Evolutionary conservation across 2,329 filamentous ascomycete genomes (phyloP).

Genomic region (Aspergillus sp.): DNA sequence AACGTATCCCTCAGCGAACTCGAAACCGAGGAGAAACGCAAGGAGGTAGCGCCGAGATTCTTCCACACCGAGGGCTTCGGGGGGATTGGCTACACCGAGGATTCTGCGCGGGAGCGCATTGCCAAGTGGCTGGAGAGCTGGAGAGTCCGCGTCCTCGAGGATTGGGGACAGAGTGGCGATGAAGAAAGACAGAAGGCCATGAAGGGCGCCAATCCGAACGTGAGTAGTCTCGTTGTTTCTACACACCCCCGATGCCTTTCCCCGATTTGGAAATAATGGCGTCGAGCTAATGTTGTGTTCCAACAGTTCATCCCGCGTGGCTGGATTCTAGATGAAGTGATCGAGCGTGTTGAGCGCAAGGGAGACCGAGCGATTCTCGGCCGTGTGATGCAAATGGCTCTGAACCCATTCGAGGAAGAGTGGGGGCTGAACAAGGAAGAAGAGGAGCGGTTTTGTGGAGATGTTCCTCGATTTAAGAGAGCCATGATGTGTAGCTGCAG

Average conservation of each 20-base stretch:
- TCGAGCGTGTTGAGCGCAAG: slow-evolving; percentile 80
- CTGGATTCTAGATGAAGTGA: slow-evolving; percentile 93
- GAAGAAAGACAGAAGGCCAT: slow-evolving; percentile 66
- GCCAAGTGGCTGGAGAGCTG: slow-evolving; percentile 80
- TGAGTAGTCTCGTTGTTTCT: slow-evolving; percentile 22
- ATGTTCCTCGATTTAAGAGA: slow-evolving; percentile 74
- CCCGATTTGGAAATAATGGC: not conserved
- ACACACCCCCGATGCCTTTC: not conserved
- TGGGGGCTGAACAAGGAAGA: slow-evolving; percentile 63
- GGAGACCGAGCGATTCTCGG: slow-evolving; percentile 76
- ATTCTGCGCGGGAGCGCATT: slow-evolving; percentile 64
- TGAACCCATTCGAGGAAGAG: slow-evolving; percentile 78
- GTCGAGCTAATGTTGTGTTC: not conserved
- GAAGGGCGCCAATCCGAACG: slow-evolving; percentile 84
- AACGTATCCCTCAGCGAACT: slow-evolving; percentile 61
- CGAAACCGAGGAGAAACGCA: slow-evolving; percentile 61
- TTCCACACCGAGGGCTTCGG: slow-evolving; percentile 73
- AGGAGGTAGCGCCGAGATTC: slow-evolving; percentile 67
- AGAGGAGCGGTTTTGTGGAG: slow-evolving; percentile 78
- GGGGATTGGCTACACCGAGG: slow-evolving; percentile 57
- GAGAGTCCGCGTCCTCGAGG: slow-evolving; percentile 67
- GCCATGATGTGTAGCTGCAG: slow-evolving; percentile 95
- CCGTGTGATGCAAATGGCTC: slow-evolving; percentile 75
- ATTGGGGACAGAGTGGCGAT: slow-evolving; percentile 67
- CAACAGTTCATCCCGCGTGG: slow-evolving; percentile 73